phyloP scores from a whole-genome alignment of 352 stramenopile genomes.

The Pythium plurisporium region DNA sequence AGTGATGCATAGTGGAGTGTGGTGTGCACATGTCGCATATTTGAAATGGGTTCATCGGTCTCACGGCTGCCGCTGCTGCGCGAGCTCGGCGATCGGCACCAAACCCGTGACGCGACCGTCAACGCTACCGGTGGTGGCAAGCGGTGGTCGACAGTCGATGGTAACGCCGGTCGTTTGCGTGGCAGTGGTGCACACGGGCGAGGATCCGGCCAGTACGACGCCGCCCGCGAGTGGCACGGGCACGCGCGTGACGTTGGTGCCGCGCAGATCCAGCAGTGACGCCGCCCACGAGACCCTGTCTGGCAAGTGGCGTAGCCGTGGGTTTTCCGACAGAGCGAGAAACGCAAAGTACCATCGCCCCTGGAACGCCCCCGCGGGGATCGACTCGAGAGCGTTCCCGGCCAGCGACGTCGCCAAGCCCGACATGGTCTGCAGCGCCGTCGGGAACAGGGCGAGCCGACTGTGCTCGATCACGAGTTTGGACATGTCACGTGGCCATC shows the following conservation, averaged over 20 bases:
- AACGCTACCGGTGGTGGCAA: too few species aligned
- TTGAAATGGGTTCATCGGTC: neutral
- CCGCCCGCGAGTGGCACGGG: neutral
- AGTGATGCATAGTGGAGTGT: neutral
- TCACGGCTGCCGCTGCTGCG: neutral
- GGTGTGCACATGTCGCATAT: conserved; percentile 18
- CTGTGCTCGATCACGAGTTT: conserved; percentile 11
- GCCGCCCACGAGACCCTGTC: neutral
- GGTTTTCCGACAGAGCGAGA: neutral
- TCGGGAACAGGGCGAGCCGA: neutral
- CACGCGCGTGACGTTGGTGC: neutral
- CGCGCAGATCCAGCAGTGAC: neutral
- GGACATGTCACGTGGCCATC: neutral
- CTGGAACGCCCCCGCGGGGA: neutral
- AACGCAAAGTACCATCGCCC: neutral
- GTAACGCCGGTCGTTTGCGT: too few species aligned
- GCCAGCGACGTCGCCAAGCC: neutral
- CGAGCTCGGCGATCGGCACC: neutral
- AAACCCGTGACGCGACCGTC: neutral
- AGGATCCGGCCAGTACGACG: neutral
- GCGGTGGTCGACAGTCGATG: too few species aligned
- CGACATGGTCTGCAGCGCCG: neutral
- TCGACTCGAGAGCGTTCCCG: conserved; percentile 1
- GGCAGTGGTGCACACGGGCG: neutral
- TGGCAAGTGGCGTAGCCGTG: neutral